Evolutionary conservation across 176 grass and related monocot genomes (phyloP), one percentile per base, ranked within the genome.

Genomic region (Melocanna baccifera): DNA sequence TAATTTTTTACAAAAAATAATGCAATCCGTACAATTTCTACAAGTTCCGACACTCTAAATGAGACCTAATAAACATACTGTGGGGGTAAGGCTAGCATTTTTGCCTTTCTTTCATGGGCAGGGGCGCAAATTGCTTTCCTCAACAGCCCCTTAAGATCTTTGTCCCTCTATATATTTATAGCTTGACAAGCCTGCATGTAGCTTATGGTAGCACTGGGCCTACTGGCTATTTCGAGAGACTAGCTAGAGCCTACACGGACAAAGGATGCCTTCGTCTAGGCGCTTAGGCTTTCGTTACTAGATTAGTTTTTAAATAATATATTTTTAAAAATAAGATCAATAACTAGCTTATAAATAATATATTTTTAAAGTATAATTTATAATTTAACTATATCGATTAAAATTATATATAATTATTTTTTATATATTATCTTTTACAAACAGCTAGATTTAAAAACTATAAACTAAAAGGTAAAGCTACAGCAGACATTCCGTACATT

Each of bases 81-180:
- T 65, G 13, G 18, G 18, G 50, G 59, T 87, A 72, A 57, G 34
- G 23, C 29, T 76, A 52, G 39, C 41, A 82, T 62, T 83, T 79
- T 20, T 68, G 48, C 70, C 12, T 69, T 66, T 46, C 41, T 32
- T 62, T 34, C 1, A 0, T 56, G 84, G 59, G 68, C 25, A 71
- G 79, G 79, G 69, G 23, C 73, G 57, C 74, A 47, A 83, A 30
- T 53, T 75, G 73, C 88, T 77, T 83, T 87, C 23, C 18, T 62
- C 84, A 45, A 68, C 80, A 78, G 58, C 75, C 40, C 40, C 61
- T 80, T 68, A 25, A 62, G 89, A 90, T 87, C 75, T 69, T 69
- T 90, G 84, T 84, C 84, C 68, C 41, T 75, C 67, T 87, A 87
- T 34, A 87, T 34, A 73, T 69, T 73, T 18, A 73, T 83, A 89